Conservation (phyloP, 2,329 filamentous ascomycete species). For the Paracamarosporium sp. region DNA sequence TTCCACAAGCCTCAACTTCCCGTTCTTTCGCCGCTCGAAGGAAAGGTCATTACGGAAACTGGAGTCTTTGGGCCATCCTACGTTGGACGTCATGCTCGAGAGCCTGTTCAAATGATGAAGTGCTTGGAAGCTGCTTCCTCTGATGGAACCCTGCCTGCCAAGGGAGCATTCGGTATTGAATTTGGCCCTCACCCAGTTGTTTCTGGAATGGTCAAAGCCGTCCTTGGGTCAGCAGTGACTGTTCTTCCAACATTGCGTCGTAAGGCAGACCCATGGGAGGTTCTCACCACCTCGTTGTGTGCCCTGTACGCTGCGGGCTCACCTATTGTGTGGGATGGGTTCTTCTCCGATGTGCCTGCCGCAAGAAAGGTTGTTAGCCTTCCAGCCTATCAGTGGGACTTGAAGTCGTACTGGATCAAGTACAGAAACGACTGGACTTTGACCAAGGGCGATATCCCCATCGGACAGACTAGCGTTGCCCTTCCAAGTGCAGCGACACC, state of each 20-base stretch:
- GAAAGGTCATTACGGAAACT: conserved; percentile 64
- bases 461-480: no score
- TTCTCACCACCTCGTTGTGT: conserved; percentile 63
- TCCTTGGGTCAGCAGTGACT: conserved; percentile 61
- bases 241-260: conserved; percentile 68
- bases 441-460: conserved; percentile 68
- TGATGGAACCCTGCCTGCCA: conserved; percentile 66
- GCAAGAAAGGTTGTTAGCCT: conserved; percentile 67
- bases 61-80: conserved; percentile 67
- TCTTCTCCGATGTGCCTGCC: conserved; percentile 66
- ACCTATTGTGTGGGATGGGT: conserved; percentile 73
- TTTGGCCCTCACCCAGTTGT: conserved; percentile 76
- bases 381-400: conserved; percentile 71
- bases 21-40: conserved; percentile 72
- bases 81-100: conserved; percentile 68
- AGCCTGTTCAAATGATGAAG: conserved; percentile 72
- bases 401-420: conserved; percentile 76
- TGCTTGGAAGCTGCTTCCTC: conserved; percentile 66
- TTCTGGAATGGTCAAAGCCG: conserved; percentile 72
- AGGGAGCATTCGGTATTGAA: conserved; percentile 75
- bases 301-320: conserved; percentile 68
- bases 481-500: no score
- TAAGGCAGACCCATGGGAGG: conserved; percentile 69
- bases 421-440: conserved; percentile 76
- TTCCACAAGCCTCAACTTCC: conserved; percentile 67